phyloP scores from a whole-genome alignment of 192 early-diverging fungal genomes.

The Backusella liffmaniae region DNA sequence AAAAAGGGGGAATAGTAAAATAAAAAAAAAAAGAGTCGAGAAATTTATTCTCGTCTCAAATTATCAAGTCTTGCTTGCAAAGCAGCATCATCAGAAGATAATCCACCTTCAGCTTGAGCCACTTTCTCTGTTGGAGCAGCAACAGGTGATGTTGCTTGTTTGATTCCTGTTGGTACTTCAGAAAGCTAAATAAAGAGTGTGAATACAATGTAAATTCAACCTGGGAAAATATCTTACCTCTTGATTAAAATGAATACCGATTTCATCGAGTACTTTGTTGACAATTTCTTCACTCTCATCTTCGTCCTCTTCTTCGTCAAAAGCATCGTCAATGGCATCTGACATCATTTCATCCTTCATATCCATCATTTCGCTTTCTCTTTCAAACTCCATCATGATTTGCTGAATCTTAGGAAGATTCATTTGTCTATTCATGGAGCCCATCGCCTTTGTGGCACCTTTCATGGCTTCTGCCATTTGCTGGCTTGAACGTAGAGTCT shows the following conservation, averaged over 20 bases:
- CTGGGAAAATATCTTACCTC: slow-evolving; percentile 45
- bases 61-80: slow-evolving; percentile 89
- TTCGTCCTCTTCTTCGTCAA: slow-evolving; percentile 96
- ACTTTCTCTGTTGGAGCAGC: slow-evolving; percentile 41
- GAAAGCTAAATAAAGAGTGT: slow-evolving; percentile 33
- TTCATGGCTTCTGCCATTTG: slow-evolving; percentile 95
- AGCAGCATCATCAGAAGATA: slow-evolving; percentile 70
- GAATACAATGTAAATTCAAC: neutral
- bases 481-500: slow-evolving; percentile 92
- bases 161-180: slow-evolving; percentile 47
- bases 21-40: no score
- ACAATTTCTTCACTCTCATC: slow-evolving; percentile 90
- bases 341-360: slow-evolving; percentile 99
- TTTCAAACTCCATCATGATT: slow-evolving; percentile 98
- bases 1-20: neutral
- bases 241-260: slow-evolving; percentile 80
- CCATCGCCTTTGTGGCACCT: slow-evolving; percentile 95
- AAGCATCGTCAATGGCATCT: slow-evolving; percentile 94
- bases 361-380: slow-evolving; percentile 94
- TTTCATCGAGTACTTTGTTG: slow-evolving; percentile 93
- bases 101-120: slow-evolving; percentile 52
- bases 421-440: slow-evolving; percentile 91
- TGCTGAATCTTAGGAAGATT: slow-evolving; percentile 92
- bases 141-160: slow-evolving; percentile 27
- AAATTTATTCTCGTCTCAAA: slow-evolving; percentile 74